Base-by-base conservation (phyloP, 2,329 filamentous ascomycete genomes). In the Ceratocystis huliohia region DNA sequence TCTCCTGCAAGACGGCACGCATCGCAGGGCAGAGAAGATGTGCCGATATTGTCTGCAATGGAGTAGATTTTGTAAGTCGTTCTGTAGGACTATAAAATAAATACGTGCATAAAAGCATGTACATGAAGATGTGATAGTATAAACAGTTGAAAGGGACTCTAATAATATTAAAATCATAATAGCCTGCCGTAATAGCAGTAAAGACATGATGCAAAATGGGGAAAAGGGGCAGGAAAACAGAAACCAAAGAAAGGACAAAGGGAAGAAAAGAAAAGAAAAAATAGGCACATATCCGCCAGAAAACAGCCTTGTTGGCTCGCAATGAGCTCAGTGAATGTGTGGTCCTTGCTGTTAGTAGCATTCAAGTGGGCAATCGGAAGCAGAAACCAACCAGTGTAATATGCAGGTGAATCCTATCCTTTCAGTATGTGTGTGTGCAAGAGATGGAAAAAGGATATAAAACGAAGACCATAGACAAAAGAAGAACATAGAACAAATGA, bases 91-190 rank as follows among this genome's bases (percentile, higher is more conserved):
- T 22, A 15, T n/a, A 50, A n/a, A 63, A 33, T 20, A 33, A 37
- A 30, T 33, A 20, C 17, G 28, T 57, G 30, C 53, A 22, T n/a
- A n/a, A 64, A 22, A 64, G 20, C 30, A 53, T n/a, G 46, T 53
- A 7, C 10, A 44, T 15, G 4, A 61, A 25, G n/a, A 41, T 15
- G 10, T 15, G 37, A 41, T 15, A 5, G 15, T 20, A 30, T 20
- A 25, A 45, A 64, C 20, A 37, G 37, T 25, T 53, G 48, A 45
- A 63, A 66, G 13, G 33, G 62, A 64, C 15, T 64, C 53, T 63
- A 66, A 48, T 61, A 46, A 64, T 61, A 67, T 66, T 63, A 66
- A 63, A 66, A 66, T 59, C 46, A 63, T 63, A 64, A 63, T 64
- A 64, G 59, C n/a, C 65, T 33, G 53, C 33, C 20, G 63, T 25